Evolutionary conservation across 139 green algal species (phyloP).

Genomic region (Limnomonas spitsbergensis): DNA sequence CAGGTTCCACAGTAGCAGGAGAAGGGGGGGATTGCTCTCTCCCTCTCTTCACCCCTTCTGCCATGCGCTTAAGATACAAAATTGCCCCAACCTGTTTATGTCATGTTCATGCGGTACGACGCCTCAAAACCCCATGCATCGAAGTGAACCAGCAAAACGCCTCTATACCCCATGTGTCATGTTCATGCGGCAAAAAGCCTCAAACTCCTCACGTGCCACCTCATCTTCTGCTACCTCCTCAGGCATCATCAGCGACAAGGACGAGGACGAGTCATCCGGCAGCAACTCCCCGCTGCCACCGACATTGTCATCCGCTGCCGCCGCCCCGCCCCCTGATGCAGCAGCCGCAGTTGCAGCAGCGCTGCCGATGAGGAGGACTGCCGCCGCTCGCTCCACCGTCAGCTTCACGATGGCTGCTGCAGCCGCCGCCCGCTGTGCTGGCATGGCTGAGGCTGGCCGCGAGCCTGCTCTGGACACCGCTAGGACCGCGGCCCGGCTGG

Average conservation of each 20-base stretch:
- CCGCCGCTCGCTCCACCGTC: not conserved
- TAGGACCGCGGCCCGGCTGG: not conserved
- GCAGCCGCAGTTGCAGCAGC: not conserved
- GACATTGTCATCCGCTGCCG: too few relatives aligned
- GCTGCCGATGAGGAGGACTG: not conserved
- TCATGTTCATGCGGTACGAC: too few relatives aligned
- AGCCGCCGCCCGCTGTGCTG: not conserved
- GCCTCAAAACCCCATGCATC: too few relatives aligned
- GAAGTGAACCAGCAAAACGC: too few relatives aligned
- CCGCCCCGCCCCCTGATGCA: not conserved
- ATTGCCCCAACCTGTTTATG: too few relatives aligned
- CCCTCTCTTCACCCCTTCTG: too few relatives aligned
- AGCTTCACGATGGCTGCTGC: not conserved
- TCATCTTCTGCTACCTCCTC: not conserved
- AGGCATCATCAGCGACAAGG: too few relatives aligned
- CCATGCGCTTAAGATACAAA: too few relatives aligned
- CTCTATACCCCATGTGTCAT: not conserved
- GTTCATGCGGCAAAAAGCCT: not conserved
- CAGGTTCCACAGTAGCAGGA: too few relatives aligned
- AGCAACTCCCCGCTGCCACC: too few relatives aligned
- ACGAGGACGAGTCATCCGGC: too few relatives aligned
- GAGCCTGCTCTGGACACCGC: not conserved
- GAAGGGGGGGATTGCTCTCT: too few relatives aligned
- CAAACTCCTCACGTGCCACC: not conserved
- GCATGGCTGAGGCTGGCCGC: not conserved